These are phyloP conservation scores for Penicillium goetzii DNA, from an alignment of 495 filamentous ascomycete species.

Conservation along the genomic window DNA sequence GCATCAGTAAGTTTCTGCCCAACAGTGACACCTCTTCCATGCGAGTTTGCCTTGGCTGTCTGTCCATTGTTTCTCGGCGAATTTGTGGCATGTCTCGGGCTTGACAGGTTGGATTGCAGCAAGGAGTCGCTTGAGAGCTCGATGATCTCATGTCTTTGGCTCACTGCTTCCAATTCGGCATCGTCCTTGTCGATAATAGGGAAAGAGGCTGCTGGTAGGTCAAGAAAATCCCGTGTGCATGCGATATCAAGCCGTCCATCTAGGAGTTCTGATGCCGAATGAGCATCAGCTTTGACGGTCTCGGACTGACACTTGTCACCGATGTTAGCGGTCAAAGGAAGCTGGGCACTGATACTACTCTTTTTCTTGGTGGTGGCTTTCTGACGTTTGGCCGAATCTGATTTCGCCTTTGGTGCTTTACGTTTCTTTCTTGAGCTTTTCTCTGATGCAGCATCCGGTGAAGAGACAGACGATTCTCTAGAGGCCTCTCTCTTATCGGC, in stretches of 20 bases:
- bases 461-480: constrained; percentile 21
- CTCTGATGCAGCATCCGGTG: constrained; percentile 19
- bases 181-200: not conserved
- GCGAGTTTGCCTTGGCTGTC: not conserved
- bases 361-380: constrained; percentile 13
- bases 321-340: constrained; percentile 17
- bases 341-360: not conserved
- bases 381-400: constrained; percentile 20
- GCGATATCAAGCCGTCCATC: not conserved
- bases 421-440: constrained; percentile 13
- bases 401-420: constrained; percentile 12
- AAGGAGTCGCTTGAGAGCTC: constrained; percentile 20
- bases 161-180: not conserved
- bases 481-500: not conserved
- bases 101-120: not conserved
- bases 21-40: constrained; percentile 35
- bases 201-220: not conserved
- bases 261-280: not conserved
- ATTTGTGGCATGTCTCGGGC: not conserved
- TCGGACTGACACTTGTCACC: not conserved
- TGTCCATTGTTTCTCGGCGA: not conserved
- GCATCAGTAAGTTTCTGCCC: constrained; percentile 37
- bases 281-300: not conserved
- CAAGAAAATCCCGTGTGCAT: not conserved
- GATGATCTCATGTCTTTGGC: constrained; percentile 2